These are phyloP conservation scores for Nannochloropsis oceanica DNA, from an alignment of 108 stramenopile genomes.

Conservation along the genomic window DNA sequence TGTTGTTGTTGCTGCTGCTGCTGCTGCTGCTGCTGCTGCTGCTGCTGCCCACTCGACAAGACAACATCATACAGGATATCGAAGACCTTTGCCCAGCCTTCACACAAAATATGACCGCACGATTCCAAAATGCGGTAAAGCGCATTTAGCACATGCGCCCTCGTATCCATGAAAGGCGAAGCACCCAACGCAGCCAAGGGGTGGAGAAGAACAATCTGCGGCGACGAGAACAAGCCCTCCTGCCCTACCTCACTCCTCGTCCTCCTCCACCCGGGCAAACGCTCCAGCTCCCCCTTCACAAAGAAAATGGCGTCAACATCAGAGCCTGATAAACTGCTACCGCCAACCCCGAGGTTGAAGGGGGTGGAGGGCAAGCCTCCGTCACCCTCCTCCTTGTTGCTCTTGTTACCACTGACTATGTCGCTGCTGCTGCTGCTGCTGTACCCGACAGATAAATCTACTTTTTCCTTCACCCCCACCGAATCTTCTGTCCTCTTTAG, in stretches of 20 bases:
- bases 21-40: background rate
- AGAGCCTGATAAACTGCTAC: too few species aligned
- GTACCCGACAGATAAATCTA: background rate
- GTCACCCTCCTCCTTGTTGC: background rate
- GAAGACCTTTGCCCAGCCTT: constrained; percentile 6
- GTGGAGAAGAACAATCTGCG: constrained; percentile 5
- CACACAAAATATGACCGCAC: constrained; percentile 12
- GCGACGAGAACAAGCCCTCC: background rate
- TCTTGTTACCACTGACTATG: too few species aligned
- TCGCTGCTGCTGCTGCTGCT: background rate
- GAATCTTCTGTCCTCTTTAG: background rate
- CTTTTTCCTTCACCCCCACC: background rate
- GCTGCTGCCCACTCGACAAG: background rate
- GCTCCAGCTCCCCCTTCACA: background rate
- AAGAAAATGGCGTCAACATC: background rate
- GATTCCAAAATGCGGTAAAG: constrained; percentile 15
- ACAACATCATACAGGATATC: constrained; percentile 1
- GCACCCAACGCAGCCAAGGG: constrained; percentile 11
- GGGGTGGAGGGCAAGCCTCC: background rate
- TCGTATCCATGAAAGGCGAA: constrained; percentile 10
- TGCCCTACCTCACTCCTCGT: background rate
- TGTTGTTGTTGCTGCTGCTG: background rate
- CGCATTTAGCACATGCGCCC: constrained; percentile 8
- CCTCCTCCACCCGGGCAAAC: background rate
- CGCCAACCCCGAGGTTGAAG: too few species aligned